These are phyloP conservation scores for Gremmenia infestans DNA, from an alignment of 2,329 filamentous ascomycete genomes.

Conservation along the genomic window DNA sequence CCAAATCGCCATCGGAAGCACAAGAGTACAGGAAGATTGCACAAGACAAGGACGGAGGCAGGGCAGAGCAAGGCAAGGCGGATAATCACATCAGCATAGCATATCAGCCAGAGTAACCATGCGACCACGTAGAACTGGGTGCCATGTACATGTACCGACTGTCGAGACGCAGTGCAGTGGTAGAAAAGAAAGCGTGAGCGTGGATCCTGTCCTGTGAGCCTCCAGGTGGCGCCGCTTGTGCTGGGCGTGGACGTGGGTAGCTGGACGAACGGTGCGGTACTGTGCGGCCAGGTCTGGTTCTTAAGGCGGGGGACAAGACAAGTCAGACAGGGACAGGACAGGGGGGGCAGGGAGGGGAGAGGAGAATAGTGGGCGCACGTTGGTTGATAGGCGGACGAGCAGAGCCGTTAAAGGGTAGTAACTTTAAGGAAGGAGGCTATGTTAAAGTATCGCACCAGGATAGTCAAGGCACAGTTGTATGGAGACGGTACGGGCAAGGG, in stretches of 20 bases:
- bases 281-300: not conserved
- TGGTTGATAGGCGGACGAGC: no score
- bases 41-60: not conserved
- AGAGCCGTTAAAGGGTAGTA: no score
- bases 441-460: no score
- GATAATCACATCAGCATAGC: conserved; percentile 14
- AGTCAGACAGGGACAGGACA: no score
- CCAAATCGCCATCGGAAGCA: conserved; percentile 21
- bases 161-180: not conserved
- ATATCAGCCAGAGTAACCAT: conserved; percentile 16
- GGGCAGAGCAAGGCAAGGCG: not conserved
- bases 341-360: no score
- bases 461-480: no score
- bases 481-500: no score
- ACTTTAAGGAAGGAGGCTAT: no score
- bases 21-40: conserved; percentile 7
- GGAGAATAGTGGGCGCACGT: no score
- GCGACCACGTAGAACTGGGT: conserved; percentile 2
- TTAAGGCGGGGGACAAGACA: no score
- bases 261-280: not conserved
- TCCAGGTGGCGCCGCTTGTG: not conserved
- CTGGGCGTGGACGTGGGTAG: no score
- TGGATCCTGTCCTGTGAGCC: not conserved
- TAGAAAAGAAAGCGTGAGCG: not conserved
- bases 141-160: not conserved